These are phyloP conservation scores for Cryptococcus sp. DNA, from an alignment of 1,284 basidiomycete genomes.

Conservation along the genomic window DNA sequence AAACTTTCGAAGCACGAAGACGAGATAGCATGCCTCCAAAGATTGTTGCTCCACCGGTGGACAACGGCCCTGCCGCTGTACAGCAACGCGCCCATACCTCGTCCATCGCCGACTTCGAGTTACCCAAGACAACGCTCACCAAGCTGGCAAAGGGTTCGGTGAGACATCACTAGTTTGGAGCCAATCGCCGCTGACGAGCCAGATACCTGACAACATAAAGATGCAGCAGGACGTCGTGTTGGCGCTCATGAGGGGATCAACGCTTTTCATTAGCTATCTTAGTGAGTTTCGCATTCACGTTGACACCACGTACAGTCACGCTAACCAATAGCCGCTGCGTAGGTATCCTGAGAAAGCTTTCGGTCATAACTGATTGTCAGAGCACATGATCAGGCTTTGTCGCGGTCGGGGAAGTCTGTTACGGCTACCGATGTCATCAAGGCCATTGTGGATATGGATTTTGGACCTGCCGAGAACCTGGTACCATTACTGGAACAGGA, in stretches of 20 bases:
- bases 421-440: constrained; percentile 82
- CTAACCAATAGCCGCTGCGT: constrained; percentile 60
- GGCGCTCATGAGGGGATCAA: constrained; percentile 76
- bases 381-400: constrained; percentile 78
- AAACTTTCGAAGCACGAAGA: too few species aligned
- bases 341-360: constrained; percentile 28
- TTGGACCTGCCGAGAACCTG: constrained; percentile 60
- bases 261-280: constrained; percentile 86
- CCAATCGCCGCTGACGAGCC: too few species aligned
- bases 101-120: constrained; percentile 72
- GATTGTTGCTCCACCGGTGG: not conserved
- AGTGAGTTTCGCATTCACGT: constrained; percentile 49
- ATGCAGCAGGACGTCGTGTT: constrained; percentile 79
- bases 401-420: constrained; percentile 81
- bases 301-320: not conserved
- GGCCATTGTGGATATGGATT: constrained; percentile 73
- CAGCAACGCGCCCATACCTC: constrained; percentile 31
- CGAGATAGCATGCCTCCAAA: not conserved
- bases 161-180: constrained; percentile 35
- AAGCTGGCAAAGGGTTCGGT: constrained; percentile 69
- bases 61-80: not conserved
- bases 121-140: constrained; percentile 73
- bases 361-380: constrained; percentile 45
- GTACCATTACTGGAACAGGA: constrained; percentile 65
- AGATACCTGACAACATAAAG: constrained; percentile 80